Evolutionary conservation across 225 moss, liverwort and hornwort species (phyloP).

Genomic region (Takakia lepidozioides): DNA sequence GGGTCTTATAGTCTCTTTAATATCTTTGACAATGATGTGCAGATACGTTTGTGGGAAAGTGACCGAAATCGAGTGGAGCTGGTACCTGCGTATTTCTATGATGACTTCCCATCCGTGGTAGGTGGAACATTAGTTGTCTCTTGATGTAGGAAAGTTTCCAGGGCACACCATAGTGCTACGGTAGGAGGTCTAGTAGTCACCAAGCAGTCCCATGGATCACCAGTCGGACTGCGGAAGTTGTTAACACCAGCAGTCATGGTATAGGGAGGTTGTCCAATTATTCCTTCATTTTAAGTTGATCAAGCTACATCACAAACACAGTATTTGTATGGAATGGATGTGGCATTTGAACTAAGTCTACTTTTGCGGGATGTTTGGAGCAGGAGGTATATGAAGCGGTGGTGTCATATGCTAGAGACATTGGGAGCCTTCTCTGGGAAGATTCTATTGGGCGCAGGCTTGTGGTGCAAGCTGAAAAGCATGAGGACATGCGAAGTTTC

Average conservation of each 20-base stretch:
- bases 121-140: constrained; percentile 8
- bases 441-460: constrained; percentile 48
- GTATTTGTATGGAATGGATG: too few relatives aligned
- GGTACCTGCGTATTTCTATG: constrained; percentile 57
- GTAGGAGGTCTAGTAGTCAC: too few relatives aligned
- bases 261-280: not conserved
- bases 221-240: not conserved
- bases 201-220: too few relatives aligned
- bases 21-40: too few relatives aligned
- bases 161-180: too few relatives aligned
- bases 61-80: constrained; percentile 76
- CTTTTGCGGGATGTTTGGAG: not conserved
- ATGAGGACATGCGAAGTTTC: constrained; percentile 69
- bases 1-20: too few relatives aligned
- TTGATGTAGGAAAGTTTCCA: not conserved
- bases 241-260: too few relatives aligned
- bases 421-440: constrained; percentile 64
- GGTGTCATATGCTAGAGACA: constrained; percentile 51
- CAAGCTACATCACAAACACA: too few relatives aligned
- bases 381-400: constrained; percentile 66
- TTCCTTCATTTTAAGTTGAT: too few relatives aligned
- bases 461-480: constrained; percentile 58
- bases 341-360: not conserved
- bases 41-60: constrained; percentile 85
- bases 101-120: constrained; percentile 73